Conservation (phyloP, 352 stramenopile species). For the Pythium graminicola region DNA sequence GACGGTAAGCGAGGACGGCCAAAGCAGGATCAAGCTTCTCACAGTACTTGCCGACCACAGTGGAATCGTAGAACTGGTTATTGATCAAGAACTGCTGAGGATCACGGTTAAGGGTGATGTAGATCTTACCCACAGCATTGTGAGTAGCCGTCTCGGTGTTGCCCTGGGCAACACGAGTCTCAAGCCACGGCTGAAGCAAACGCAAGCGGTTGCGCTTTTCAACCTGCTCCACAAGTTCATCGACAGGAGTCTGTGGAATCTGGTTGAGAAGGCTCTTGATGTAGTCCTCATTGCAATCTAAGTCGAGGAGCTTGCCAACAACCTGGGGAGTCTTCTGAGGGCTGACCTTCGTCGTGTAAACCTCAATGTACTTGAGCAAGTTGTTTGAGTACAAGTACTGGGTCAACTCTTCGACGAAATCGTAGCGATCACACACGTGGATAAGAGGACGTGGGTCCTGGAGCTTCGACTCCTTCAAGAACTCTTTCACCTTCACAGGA, state of each 20-base stretch:
- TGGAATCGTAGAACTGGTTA: constrained; percentile 99
- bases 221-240: constrained; percentile 98
- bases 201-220: constrained; percentile 99
- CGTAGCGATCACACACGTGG: constrained; percentile 99
- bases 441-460: constrained; percentile 98
- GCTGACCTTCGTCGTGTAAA: constrained; percentile 97
- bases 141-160: constrained; percentile 98
- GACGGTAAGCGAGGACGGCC: constrained; percentile 99
- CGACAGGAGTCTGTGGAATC: constrained; percentile 92
- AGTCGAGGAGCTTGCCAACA: constrained; percentile 97
- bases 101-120: constrained; percentile 99
- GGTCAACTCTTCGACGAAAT: constrained; percentile 99
- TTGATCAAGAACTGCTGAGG: constrained; percentile 99
- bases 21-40: constrained; percentile 99
- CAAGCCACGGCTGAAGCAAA: constrained; percentile 98
- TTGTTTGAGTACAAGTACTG: constrained; percentile 99
- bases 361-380: constrained; percentile 99
- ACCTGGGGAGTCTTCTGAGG: constrained; percentile 98
- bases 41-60: constrained; percentile 98
- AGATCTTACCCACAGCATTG: constrained; percentile 99
- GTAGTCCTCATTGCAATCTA: constrained; percentile 99
- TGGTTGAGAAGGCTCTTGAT: constrained; percentile 99
- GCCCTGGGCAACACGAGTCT: constrained; percentile 97
- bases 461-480: constrained; percentile 99
- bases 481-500: constrained; percentile 98